Conservation (phyloP, 192 early-diverging fungal genomes). For the Phlyctochytrium planicorne region DNA sequence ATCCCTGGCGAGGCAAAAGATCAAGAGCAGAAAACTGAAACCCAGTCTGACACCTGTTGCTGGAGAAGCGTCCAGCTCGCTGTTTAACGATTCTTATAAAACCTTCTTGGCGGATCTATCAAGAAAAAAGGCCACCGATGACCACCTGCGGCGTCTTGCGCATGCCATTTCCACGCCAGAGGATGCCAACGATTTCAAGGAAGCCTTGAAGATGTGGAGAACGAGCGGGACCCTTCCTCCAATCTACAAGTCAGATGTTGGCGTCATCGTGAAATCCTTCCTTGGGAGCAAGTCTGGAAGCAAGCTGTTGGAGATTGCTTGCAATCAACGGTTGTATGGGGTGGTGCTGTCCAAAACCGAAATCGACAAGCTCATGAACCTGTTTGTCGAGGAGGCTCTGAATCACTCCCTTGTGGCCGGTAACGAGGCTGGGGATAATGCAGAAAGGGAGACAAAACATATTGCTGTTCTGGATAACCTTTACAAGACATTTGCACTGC, state of each 20-base stretch:
- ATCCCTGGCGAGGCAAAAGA: no score
- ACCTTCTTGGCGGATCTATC: no score
- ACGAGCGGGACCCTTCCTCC: not conserved
- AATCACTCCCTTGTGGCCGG: not conserved
- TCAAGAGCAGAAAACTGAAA: no score
- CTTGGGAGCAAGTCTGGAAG: not conserved
- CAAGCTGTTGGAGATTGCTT: constrained; percentile 7
- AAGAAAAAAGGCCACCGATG: no score
- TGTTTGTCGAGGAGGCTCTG: constrained; percentile 9
- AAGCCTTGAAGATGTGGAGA: constrained; percentile 15
- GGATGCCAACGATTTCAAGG: not conserved
- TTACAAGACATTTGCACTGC: constrained; percentile 45
- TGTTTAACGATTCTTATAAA: no score
- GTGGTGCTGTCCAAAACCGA: not conserved
- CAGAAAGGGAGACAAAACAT: constrained; percentile 1
- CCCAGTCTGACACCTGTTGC: no score
- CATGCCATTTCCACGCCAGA: no score
- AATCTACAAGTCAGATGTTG: constrained; percentile 2
- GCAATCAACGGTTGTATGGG: constrained; percentile 17
- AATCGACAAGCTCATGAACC: constrained; percentile 7
- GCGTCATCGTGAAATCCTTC: not conserved
- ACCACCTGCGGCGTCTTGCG: no score
- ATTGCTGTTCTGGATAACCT: constrained; percentile 37
- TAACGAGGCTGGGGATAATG: no score
- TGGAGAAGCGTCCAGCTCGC: no score